Base-by-base conservation (phyloP, 2,329 filamentous ascomycete species). In the Chrysoporthe austroafricana region DNA sequence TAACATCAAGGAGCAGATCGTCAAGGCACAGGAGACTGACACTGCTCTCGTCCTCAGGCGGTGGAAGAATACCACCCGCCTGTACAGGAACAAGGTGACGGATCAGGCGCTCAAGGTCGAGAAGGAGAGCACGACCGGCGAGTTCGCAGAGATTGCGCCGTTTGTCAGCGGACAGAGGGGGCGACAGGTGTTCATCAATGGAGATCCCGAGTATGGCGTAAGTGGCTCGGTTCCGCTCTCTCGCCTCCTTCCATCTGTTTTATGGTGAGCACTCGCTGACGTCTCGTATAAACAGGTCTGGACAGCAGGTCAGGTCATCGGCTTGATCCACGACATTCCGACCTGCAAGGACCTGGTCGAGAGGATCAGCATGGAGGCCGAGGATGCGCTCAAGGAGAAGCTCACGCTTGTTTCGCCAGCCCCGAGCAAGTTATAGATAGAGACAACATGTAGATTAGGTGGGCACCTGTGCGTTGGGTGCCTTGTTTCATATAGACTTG, bases 231-330 rank as follows among this genome's bases (percentile, higher is more conserved):
- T 13, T 39, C n/a, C 36, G 7, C 26, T 42, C 18, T 59, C 18
- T 42, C n/a, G 11, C 8, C 18, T 42, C 34, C 16, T 16, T 5
- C 4, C 34, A 5, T 58, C 8, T 39, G 2, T 42, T 44, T 11
- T 43, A 42, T 6, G 26, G 7, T 13, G 21, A 2, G 13, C 54
- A 34, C 43, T 61, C 16, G 21, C 43, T 7, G 34, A 9, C 39
- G 26, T 32, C 26, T 60, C 34, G n/a, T 36, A 46, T 71, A 64
- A 5, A 66, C 73, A 95, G 91, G 92, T 97, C 50, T 99, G 96
- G 96, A 98, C 96, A 26, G 94, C 95, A 9, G 96, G 96, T 13
- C 95, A 97, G 78, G 95, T 98, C 72, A 97, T 99, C 72, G 92
- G 92, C 6, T 78, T 96, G 66, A 96, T 96, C 70, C 88, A 95